phyloP scores from a whole-genome alignment of 768 basidiomycete genomes.

The Boletus vermiculosoides region DNA sequence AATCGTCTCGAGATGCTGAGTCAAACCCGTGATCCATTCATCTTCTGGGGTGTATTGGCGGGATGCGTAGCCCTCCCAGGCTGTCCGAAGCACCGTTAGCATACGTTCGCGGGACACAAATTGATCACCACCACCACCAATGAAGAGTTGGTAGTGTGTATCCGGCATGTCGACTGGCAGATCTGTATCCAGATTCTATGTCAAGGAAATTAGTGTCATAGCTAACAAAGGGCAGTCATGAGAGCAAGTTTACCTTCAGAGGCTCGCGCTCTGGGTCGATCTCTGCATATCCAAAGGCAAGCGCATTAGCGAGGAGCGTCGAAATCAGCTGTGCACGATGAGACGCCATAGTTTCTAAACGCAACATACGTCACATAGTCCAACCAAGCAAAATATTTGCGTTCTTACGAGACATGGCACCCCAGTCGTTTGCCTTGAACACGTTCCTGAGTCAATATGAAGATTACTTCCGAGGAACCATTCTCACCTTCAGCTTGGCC shows the following conservation, averaged over 20 bases:
- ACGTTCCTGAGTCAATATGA: neutral
- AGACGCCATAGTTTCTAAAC: slow-evolving; percentile 45
- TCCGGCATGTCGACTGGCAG: slow-evolving; percentile 39
- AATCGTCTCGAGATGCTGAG: slow-evolving; percentile 37
- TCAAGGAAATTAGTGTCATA: neutral
- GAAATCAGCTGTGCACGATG: slow-evolving; percentile 47
- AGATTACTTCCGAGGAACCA: neutral
- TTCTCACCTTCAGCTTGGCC: slow-evolving; percentile 60
- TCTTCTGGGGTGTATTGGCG: slow-evolving; percentile 25
- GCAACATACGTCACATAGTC: neutral
- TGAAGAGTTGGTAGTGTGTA: slow-evolving; percentile 36
- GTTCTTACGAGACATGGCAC: slow-evolving; percentile 55
- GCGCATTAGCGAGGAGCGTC: slow-evolving; percentile 44
- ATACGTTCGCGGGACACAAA: slow-evolving; percentile 13
- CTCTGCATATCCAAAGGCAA: slow-evolving; percentile 48
- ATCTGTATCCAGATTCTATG: slow-evolving; percentile 55
- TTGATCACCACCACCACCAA: slow-evolving; percentile 20
- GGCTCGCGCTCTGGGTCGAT: slow-evolving; percentile 46
- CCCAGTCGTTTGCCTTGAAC: slow-evolving; percentile 61
- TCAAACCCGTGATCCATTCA: slow-evolving; percentile 41
- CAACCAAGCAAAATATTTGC: too few relatives aligned
- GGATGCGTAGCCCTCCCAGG: slow-evolving; percentile 17
- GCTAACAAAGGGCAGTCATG: fast-evolving
- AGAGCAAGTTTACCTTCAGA: slow-evolving; percentile 41
- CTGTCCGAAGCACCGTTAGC: slow-evolving; percentile 12